Conservation (phyloP, 2,329 filamentous ascomycete genomes). For the Arthrobotrys entomopaga region DNA sequence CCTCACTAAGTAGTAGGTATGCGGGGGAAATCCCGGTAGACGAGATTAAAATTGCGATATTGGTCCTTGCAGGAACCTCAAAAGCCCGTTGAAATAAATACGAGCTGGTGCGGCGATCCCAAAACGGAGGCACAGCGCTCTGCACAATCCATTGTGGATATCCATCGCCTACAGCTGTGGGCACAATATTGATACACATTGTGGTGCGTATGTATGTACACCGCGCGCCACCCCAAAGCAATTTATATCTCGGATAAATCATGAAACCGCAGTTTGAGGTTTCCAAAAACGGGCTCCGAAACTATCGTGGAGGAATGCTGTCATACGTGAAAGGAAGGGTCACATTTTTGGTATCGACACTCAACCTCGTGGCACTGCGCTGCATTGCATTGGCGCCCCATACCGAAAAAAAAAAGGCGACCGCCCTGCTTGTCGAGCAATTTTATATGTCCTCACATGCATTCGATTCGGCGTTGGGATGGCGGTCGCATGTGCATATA, state of each 20-base stretch:
- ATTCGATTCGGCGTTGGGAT: not conserved
- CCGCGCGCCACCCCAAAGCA: not conserved
- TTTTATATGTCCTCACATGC: not conserved
- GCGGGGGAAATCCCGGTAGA: not conserved
- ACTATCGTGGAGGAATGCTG: constrained; percentile 8
- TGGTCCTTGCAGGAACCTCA: constrained; percentile 17
- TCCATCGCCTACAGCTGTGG: too few relatives aligned
- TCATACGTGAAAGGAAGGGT: constrained; percentile 10
- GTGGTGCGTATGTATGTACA: not conserved
- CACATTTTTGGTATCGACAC: not conserved
- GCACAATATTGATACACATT: too few relatives aligned
- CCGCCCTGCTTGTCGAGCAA: too few relatives aligned
- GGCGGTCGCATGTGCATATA: not conserved
- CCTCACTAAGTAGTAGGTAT: too few relatives aligned
- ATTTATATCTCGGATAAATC: constrained; percentile 43
- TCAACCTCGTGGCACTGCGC: not conserved
- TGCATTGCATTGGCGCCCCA: constrained; percentile 11
- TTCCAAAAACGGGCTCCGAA: constrained; percentile 43
- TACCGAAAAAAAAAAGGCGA: not conserved
- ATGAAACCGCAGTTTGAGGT: constrained; percentile 39
- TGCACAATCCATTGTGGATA: not conserved
- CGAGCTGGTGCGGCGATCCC: constrained; percentile 16
- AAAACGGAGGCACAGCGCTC: not conserved
- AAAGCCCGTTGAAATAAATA: constrained; percentile 4
- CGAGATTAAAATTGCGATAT: constrained; percentile 15